Evolutionary conservation across 176 grass and related monocot species (phyloP).

Genomic region (Oryza officinalis): DNA sequence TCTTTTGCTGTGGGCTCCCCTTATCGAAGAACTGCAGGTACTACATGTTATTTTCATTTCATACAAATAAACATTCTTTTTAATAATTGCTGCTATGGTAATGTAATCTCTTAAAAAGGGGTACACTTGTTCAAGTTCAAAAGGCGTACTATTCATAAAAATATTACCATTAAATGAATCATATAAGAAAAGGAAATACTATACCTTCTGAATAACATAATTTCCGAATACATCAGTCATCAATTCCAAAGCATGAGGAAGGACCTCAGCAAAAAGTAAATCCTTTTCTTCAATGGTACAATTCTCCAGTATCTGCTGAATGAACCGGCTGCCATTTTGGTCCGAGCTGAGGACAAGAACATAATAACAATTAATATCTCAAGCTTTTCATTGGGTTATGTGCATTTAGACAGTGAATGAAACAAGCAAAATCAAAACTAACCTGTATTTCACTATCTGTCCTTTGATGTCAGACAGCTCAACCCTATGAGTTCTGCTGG

Average conservation of each 20-base stretch:
- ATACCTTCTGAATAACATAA: conserved; percentile 99
- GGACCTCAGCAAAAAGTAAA: conserved; percentile 73
- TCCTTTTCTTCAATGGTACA: conserved; percentile 83
- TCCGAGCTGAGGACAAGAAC: conserved; percentile 65
- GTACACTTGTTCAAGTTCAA: background rate
- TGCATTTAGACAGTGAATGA: background rate
- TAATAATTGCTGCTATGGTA: conserved; percentile 3
- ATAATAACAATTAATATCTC: conserved; percentile 12
- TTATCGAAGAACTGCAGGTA: conserved; percentile 82
- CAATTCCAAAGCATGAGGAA: conserved; percentile 71
- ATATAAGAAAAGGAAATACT: background rate
- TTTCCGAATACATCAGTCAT: conserved; percentile 98
- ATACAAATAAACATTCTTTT: conserved; percentile 3
- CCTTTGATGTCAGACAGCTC: conserved; percentile 83
- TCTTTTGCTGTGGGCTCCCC: conserved; percentile 74
- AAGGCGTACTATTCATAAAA: background rate
- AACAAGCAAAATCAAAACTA: conserved; percentile 40
- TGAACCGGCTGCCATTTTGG: conserved; percentile 94
- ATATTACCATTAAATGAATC: background rate
- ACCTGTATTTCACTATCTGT: conserved; percentile 85
- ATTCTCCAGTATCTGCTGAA: conserved; percentile 89
- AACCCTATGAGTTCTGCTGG: conserved; percentile 52
- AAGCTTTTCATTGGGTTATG: conserved; percentile 26
- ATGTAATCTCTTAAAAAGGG: conserved; percentile 17
- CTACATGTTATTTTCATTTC: conserved; percentile 1